These are phyloP conservation scores for Hygrophila difformis DNA, from an alignment of 257 asterid genomes.

Conservation along the genomic window DNA sequence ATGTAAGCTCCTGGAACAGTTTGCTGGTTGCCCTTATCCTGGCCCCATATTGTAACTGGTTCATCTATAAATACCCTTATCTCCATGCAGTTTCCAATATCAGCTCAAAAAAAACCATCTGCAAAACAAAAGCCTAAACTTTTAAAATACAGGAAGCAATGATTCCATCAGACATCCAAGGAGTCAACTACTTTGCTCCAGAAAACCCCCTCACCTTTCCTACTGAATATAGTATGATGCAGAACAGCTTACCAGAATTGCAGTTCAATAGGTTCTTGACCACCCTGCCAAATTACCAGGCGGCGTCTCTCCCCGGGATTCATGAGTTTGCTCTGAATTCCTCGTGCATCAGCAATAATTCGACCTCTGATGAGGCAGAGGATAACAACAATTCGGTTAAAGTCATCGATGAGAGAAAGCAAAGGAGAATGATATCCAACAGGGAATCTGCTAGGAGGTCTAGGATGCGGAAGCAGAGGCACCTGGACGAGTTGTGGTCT, in stretches of 20 bases:
- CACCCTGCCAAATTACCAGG: conserved; percentile 29
- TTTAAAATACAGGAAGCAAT: conserved; percentile 25
- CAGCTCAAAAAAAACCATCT: conserved; percentile 14
- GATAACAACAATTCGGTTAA: conserved; percentile 41
- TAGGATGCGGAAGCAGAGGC: conserved; percentile 89
- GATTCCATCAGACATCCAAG: conserved; percentile 45
- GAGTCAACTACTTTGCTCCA: conserved; percentile 35
- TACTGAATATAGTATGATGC: conserved; percentile 31
- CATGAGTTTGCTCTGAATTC: conserved; percentile 28
- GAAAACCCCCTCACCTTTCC: conserved; percentile 36
- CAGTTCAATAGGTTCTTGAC: conserved; percentile 27
- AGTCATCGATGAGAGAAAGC: conserved; percentile 60
- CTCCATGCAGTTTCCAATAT: conserved; percentile 34
- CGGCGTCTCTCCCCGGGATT: conserved; percentile 11
- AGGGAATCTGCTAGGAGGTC: conserved; percentile 87
- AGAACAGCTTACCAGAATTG: conserved; percentile 34
- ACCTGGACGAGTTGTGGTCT: conserved; percentile 76
- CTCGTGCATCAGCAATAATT: conserved; percentile 44
- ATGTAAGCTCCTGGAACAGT: conserved; percentile 37
- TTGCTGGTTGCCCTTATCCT: conserved; percentile 15
- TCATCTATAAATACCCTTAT: conserved; percentile 52
- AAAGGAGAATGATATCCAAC: conserved; percentile 82
- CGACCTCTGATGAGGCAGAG: conserved; percentile 74
- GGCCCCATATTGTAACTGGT: conserved; percentile 20
- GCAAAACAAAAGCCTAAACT: conserved; percentile 10